Percentiles rank a stretch among this genome's conserved stretches.
These are phyloP conservation scores for Pascua sp. DNA, from an alignment of 1,284 basidiomycete species.

Conservation along the genomic window DNA sequence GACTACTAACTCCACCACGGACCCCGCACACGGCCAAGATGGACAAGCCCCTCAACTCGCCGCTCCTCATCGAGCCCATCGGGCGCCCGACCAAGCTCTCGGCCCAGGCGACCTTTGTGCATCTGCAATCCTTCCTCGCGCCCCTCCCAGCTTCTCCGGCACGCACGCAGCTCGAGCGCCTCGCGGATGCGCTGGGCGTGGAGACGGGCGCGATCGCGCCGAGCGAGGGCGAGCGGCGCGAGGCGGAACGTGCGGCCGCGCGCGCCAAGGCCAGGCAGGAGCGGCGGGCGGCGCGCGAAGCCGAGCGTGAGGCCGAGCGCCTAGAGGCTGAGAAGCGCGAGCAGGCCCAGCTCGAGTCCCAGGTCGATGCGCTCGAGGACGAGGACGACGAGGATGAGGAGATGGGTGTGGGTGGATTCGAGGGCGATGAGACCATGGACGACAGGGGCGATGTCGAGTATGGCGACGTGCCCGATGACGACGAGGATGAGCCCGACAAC, in stretches of 20 bases:
- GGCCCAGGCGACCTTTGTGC: conserved; percentile 27
- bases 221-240: conserved; percentile 34
- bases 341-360: conserved; percentile 17
- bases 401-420: conserved; percentile 26
- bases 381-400: conserved; percentile 21
- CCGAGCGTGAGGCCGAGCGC: conserved; percentile 6
- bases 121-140: conserved; percentile 33
- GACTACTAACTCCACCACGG: not conserved
- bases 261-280: conserved; percentile 22
- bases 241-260: conserved; percentile 30
- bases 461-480: conserved; percentile 32
- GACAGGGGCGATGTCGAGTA: conserved; percentile 38
- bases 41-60: conserved; percentile 45
- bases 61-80: conserved; percentile 37
- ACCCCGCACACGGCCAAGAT: conserved; percentile 16
- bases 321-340: conserved; percentile 20
- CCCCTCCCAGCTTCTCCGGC: conserved; percentile 27
- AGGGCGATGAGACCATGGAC: conserved; percentile 27
- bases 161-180: conserved; percentile 45
- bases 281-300: conserved; percentile 25
- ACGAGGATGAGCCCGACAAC: conserved; percentile 43
- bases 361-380: conserved; percentile 15
- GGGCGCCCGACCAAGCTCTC: conserved; percentile 28
- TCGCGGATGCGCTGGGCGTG: conserved; percentile 47
- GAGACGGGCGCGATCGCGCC: conserved; percentile 38